Base-by-base conservation (phyloP, 306 rosid genomes). In the Cicer judaicum region DNA sequence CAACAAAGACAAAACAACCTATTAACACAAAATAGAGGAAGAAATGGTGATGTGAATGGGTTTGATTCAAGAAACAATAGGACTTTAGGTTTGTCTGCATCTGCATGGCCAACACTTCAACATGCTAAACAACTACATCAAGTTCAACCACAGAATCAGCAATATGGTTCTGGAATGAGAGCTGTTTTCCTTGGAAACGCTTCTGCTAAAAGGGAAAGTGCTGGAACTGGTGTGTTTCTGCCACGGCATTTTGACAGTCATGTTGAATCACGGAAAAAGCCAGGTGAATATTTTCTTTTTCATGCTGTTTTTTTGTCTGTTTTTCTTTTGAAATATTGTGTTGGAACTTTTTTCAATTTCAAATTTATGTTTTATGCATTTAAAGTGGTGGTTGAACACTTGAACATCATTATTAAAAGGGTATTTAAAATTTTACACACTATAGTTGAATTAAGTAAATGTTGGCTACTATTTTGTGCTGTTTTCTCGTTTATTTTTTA, bases 171-270 rank as follows among this genome's bases (percentile, higher is more conserved):
- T 8, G 90, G 88, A 2, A 80, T 83, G 89, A 78, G 91, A 19
- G 90, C 90, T 16, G 84, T 81, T 18, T 86, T 90, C 21, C 84
- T 90, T 0, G 84, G 76, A 0, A 74, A 68, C 34, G 78, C 78
- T 3, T 49, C 50, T 2, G 87, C 71, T 0, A 86, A 76, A 67
- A 83, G 86, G 69, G 97, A 86, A 49, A 79, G 88, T 55, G 75
- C 91, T 13, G 98, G 98, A 15, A 94, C 98, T 18, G 98, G 98
- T 0, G 98, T 94, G 7, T 94, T 94, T 72, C 70, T 94, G 55
- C 98, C 98, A 9, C 92, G 97, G 14, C 83, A 82, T 21, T 72
- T 64, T 10, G 90, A 83, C 41, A 13, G 10, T 7, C 87, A 80
- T 11, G 42, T 88, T 5, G 93, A 84, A 14, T 10, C 86, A 0